phyloP scores from a whole-genome alignment of 176 grass and related monocot species.

The Hsuehochloa calcarea region DNA sequence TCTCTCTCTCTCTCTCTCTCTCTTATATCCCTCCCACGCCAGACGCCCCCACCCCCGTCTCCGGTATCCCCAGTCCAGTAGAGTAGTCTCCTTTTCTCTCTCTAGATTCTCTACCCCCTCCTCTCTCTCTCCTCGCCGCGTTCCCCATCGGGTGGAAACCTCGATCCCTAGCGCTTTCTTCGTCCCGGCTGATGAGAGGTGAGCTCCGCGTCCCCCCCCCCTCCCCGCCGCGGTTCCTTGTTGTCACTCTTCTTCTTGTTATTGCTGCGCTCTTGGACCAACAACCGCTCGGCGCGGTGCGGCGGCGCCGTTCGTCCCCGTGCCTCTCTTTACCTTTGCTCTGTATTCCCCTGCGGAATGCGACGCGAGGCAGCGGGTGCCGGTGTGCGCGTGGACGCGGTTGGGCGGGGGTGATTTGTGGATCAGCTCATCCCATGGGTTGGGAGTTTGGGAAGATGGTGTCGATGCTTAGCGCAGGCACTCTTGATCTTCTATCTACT shows the following conservation, averaged over 20 bases:
- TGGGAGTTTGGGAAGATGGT: background rate
- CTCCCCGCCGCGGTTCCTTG: background rate
- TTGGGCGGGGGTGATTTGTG: background rate
- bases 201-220: background rate
- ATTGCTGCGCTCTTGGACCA: background rate
- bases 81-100: no score
- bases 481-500: background rate
- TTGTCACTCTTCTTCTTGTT: background rate
- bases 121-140: background rate
- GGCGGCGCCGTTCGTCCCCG: background rate
- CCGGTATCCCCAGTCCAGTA: no score
- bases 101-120: background rate
- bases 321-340: background rate
- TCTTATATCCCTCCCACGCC: no score
- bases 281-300: background rate
- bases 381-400: background rate
- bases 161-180: background rate
- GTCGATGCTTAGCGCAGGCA: background rate
- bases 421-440: constrained; percentile 1
- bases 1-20: no score
- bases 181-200: background rate
- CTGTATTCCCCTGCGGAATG: background rate
- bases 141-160: background rate
- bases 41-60: background rate
- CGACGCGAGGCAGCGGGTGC: background rate